Base-by-base conservation (phyloP, 2,329 filamentous ascomycete species). In the Cytospora piceicola region DNA sequence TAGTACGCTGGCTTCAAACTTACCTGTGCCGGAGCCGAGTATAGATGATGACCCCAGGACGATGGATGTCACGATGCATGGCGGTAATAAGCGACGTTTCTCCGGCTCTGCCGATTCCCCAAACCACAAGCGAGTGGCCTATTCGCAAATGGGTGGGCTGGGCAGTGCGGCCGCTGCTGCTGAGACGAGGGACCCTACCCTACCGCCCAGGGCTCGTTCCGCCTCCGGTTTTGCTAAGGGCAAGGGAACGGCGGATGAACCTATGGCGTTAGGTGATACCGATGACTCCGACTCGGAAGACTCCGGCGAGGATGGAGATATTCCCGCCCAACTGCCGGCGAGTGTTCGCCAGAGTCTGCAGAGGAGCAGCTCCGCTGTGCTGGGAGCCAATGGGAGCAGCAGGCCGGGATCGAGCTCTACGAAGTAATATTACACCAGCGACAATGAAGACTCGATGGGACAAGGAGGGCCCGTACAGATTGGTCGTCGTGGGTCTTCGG, bases 291-390 rank as follows among this genome's bases (percentile, higher is more conserved):
- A 73, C 9, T 75, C 73, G 1, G 72, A 71, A 7, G 72, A 72
- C 24, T 67, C 65, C 6, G 57, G n/a, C 15, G 24, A 12, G 34
- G 71, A 75, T 34, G 74, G 75, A 12, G 76, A 76, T 52, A 77
- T 78, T 36, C 76, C 76, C 0, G 71, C 75, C 1, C 72, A 69
- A 8, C 68, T 78, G 20, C 76, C 76, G 0, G 54, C 72, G 0
- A 70, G 72, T n/a, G 71, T 76, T 9, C 69, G 73, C 20, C 71
- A 74, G 63, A 75, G 72, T 20, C 61, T 77, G 51, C 64, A 58
- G 22, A 58, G 64, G 8, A 30, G 30, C 1, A 54, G 59, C 39
- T 49, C 56, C 11, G 49, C n/a, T 11, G 51, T 36, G 27, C n/a
- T 49, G n/a, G 46, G 46, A 8, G 27, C 7, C 4, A 36, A 36